Percentiles rank a stretch among this genome's conserved stretches.
These are phyloP conservation scores for Tricholoma hemisulphureum DNA, from an alignment of 768 basidiomycete genomes.

Conservation along the genomic window DNA sequence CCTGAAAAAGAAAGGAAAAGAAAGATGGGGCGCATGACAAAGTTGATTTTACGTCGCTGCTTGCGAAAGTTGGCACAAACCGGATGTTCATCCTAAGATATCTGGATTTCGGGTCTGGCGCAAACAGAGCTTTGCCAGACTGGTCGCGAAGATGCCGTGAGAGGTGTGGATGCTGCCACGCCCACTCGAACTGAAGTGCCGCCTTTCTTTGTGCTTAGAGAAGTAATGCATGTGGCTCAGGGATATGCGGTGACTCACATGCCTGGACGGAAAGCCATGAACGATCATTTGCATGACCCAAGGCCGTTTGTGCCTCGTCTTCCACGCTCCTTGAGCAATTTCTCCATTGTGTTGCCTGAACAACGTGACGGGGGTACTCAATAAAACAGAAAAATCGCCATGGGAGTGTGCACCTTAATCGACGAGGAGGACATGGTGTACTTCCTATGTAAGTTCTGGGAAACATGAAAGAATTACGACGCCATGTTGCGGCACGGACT, in stretches of 20 bases:
- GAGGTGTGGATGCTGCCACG: conserved; percentile 77
- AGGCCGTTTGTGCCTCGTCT: conserved; percentile 58
- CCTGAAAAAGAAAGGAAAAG: conserved; percentile 42
- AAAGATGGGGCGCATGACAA: no score
- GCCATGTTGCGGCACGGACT: no score
- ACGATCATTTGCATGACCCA: conserved; percentile 89
- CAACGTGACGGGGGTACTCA: background rate
- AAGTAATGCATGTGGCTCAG: background rate
- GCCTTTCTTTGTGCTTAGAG: conserved; percentile 36
- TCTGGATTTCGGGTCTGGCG: conserved; percentile 26
- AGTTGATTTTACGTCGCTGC: background rate
- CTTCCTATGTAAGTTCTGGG: conserved; percentile 74
- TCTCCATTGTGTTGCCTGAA: conserved; percentile 80
- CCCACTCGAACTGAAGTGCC: conserved; percentile 81
- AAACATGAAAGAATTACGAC: no score
- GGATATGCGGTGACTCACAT: conserved; percentile 29
- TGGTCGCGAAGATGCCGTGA: conserved; percentile 61
- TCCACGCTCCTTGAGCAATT: conserved; percentile 66
- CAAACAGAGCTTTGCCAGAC: conserved; percentile 40
- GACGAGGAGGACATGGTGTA: conserved; percentile 63
- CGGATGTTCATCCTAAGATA: conserved; percentile 45
- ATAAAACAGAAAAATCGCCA: background rate
- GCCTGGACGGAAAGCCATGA: conserved; percentile 76
- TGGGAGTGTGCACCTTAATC: conserved; percentile 50
- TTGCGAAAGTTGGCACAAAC: conserved; percentile 32